These are phyloP conservation scores for Sarocladium oryzae DNA, from an alignment of 2,329 filamentous ascomycete species.

Conservation along the genomic window DNA sequence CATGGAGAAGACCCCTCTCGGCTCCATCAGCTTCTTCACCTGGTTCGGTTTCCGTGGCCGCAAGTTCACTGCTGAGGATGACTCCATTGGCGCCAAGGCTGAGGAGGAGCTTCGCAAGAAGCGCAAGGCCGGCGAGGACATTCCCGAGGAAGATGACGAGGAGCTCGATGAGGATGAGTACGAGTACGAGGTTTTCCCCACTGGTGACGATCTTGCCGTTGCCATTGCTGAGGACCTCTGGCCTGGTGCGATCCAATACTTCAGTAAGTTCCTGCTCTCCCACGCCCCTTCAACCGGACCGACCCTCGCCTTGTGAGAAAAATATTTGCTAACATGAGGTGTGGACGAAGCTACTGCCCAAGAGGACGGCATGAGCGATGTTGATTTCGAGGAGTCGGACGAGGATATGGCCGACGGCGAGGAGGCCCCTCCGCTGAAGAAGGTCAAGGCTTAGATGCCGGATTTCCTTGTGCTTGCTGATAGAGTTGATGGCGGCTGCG, in stretches of 20 bases:
- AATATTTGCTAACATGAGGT: not conserved
- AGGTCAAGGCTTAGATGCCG: constrained; percentile 31
- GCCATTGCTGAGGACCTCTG: constrained; percentile 81
- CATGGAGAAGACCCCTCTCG: constrained; percentile 55
- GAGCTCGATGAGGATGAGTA: constrained; percentile 57
- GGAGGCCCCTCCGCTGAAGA: constrained; percentile 30
- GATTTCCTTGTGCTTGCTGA: not conserved
- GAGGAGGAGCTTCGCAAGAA: constrained; percentile 50
- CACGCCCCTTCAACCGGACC: not conserved
- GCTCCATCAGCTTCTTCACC: constrained; percentile 74
- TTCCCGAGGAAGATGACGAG: constrained; percentile 51
- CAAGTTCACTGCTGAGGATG: constrained; percentile 67
- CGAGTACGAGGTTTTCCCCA: constrained; percentile 79
- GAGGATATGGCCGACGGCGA: constrained; percentile 33
- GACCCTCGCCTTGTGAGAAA: not conserved
- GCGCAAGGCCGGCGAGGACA: constrained; percentile 44
- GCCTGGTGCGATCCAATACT: constrained; percentile 84
- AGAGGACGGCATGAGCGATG: constrained; percentile 57
- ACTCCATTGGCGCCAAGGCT: constrained; percentile 51
- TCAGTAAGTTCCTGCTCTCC: constrained; percentile 54
- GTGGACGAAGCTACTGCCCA: constrained; percentile 51
- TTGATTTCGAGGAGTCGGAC: constrained; percentile 56
- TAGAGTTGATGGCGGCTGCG: not conserved
- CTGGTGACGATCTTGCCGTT: constrained; percentile 75
- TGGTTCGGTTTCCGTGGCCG: constrained; percentile 78